Percentiles rank a stretch among this genome's conserved stretches.
phyloP scores from a whole-genome alignment of 192 early-diverging fungal species.

The Dimargaris cristalligena region DNA sequence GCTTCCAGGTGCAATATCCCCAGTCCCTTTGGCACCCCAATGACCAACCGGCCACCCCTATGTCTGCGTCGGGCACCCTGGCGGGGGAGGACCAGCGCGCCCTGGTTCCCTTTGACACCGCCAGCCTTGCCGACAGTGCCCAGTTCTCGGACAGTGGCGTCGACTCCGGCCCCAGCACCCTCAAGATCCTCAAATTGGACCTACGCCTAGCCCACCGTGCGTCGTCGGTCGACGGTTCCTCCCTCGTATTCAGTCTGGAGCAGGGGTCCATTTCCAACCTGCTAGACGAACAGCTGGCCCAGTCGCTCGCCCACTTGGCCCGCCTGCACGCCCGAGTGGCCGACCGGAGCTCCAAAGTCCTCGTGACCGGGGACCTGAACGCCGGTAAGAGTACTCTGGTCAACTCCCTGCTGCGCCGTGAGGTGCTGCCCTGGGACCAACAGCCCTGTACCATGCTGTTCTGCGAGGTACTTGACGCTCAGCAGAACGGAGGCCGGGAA shows the following conservation, averaged over 20 bases:
- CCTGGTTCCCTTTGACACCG: constrained; percentile 12
- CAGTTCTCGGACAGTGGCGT: background rate
- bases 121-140: background rate
- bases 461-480: constrained; percentile 86
- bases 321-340: constrained; percentile 69
- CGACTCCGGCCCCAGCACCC: constrained; percentile 19
- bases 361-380: constrained; percentile 96
- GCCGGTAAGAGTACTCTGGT: constrained; percentile 96
- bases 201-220: constrained; percentile 45
- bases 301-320: constrained; percentile 59
- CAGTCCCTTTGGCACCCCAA: constrained; percentile 19
- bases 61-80: constrained; percentile 3
- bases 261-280: constrained; percentile 51
- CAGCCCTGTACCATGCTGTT: constrained; percentile 95
- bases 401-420: constrained; percentile 79
- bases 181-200: constrained; percentile 51
- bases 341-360: constrained; percentile 81
- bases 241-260: constrained; percentile 43
- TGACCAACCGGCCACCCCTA: constrained; percentile 12
- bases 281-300: constrained; percentile 46
- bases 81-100: background rate
- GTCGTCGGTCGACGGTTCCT: constrained; percentile 23
- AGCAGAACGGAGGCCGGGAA: constrained; percentile 76
- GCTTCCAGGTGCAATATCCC: constrained; percentile 53
- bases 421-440: constrained; percentile 88